Evolutionary conservation across 495 filamentous ascomycete genomes (phyloP).

Genomic region (Jackrogersella minutella): DNA sequence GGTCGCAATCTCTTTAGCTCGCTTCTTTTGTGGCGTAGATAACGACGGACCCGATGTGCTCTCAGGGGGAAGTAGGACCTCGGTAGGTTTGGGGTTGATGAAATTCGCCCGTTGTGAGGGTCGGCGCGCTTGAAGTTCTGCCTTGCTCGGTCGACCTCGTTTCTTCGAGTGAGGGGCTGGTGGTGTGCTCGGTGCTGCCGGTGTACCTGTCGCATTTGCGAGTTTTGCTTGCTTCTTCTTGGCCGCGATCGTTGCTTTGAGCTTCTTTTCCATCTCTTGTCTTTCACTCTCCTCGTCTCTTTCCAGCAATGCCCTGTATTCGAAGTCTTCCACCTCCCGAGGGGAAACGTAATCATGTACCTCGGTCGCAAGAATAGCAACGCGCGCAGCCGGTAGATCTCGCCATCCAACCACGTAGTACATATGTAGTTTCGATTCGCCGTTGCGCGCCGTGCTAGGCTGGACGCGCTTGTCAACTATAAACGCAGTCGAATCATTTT

Average conservation of each 20-base stretch:
- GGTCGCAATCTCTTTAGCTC: conserved; percentile 2
- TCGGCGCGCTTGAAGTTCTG: conserved; percentile 34
- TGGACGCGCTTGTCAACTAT: conserved; percentile 55
- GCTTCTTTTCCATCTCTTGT: conserved; percentile 18
- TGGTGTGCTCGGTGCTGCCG: conserved; percentile 4
- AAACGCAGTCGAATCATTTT: conserved; percentile 54
- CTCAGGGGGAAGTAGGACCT: conserved; percentile 26
- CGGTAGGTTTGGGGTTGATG: conserved; percentile 16
- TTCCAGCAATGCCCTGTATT: conserved; percentile 44
- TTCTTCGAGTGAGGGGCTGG: conserved; percentile 1
- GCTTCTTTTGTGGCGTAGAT: conserved; percentile 45
- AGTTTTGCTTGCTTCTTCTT: conserved; percentile 12
- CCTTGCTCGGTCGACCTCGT: conserved; percentile 44
- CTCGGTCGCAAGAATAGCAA: conserved; percentile 49
- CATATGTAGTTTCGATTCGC: conserved; percentile 44
- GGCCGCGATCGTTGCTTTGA: conserved; percentile 18
- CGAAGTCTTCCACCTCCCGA: conserved; percentile 55
- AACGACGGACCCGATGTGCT: conserved; percentile 39
- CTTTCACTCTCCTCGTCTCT: conserved; percentile 39
- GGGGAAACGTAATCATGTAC: conserved; percentile 57
- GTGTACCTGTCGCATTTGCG: conserved; percentile 10
- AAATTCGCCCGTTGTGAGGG: conserved; percentile 29
- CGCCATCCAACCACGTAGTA: conserved; percentile 56
- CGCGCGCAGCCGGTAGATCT: conserved; percentile 50
- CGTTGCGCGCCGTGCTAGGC: conserved; percentile 41